Evolutionary conservation across 257 asterid species (phyloP).

Genomic region (Datura wrightii): DNA sequence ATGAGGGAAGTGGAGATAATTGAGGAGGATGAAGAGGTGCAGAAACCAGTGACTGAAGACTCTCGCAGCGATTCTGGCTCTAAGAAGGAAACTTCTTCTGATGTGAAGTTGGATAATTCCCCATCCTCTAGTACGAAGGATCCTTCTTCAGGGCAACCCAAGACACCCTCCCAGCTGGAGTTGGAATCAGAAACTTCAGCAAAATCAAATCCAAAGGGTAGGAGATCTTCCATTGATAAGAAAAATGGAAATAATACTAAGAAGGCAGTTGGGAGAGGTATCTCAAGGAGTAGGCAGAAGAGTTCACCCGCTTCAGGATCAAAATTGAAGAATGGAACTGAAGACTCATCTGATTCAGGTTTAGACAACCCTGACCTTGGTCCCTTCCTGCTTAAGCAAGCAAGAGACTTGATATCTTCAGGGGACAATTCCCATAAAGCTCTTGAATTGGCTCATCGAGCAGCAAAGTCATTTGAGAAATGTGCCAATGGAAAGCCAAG

Average conservation of each 20-base stretch:
- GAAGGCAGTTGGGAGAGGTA: constrained; percentile 46
- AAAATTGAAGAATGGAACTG: constrained; percentile 56
- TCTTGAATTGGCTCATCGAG: constrained; percentile 75
- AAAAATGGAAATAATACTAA: constrained; percentile 45
- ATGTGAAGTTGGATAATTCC: constrained; percentile 47
- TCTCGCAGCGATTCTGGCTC: constrained; percentile 48
- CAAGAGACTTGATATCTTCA: constrained; percentile 83
- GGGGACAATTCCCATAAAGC: constrained; percentile 83
- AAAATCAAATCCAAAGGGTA: constrained; percentile 59
- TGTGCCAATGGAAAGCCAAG: constrained; percentile 75
- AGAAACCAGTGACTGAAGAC: constrained; percentile 50
- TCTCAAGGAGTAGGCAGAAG: constrained; percentile 31
- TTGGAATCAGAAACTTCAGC: constrained; percentile 56
- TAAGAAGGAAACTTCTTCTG: constrained; percentile 48
- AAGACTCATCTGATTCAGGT: constrained; percentile 57
- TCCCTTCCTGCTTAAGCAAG: constrained; percentile 85
- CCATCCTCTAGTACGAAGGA: constrained; percentile 46
- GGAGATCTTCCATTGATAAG: constrained; percentile 52
- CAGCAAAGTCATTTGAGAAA: constrained; percentile 81
- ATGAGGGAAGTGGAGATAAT: constrained; percentile 82
- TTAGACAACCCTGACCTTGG: constrained; percentile 83
- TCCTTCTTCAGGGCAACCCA: constrained; percentile 51
- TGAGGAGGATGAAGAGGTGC: constrained; percentile 77
- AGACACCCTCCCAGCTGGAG: constrained; percentile 48
- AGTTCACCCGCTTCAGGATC: constrained; percentile 42